Evolutionary conservation across 441 rosid species (phyloP).

Genomic region (Francoa sonchifolia): DNA sequence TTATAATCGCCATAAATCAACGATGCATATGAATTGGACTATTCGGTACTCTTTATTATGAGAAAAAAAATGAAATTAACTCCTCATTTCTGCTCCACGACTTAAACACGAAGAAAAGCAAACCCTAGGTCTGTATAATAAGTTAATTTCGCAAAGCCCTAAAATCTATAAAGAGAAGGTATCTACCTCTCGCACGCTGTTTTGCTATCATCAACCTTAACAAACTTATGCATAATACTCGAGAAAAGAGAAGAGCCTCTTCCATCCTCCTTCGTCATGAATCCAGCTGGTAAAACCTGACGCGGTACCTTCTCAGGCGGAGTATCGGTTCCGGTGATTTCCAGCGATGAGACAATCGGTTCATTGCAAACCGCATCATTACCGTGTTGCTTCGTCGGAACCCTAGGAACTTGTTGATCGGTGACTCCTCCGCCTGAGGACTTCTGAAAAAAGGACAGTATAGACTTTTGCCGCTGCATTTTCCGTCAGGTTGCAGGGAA

Average conservation of each 20-base stretch:
- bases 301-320: conserved; percentile 95
- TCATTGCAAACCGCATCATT: conserved; percentile 12
- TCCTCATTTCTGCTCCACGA: too few relatives aligned
- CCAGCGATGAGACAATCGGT: conserved; percentile 22
- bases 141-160: background rate
- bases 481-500: conserved; percentile 15
- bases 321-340: conserved; percentile 64
- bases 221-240: conserved; percentile 83
- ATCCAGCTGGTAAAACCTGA: conserved; percentile 35
- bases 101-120: background rate
- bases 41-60: too few relatives aligned
- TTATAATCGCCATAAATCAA: too few relatives aligned
- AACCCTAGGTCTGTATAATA: conserved; percentile 7
- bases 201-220: conserved; percentile 37
- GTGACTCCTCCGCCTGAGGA: conserved; percentile 25
- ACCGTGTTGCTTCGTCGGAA: conserved; percentile 14
- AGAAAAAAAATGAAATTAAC: too few relatives aligned
- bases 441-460: conserved; percentile 59
- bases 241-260: conserved; percentile 59
- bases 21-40: too few relatives aligned
- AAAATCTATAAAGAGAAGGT: background rate
- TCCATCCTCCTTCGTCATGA: conserved; percentile 16
- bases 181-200: conserved; percentile 33
- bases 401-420: conserved; percentile 14
- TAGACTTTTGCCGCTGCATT: conserved; percentile 85